Conservation (phyloP, 108 stramenopile species). For the Aurantiochytrium sp. region DNA sequence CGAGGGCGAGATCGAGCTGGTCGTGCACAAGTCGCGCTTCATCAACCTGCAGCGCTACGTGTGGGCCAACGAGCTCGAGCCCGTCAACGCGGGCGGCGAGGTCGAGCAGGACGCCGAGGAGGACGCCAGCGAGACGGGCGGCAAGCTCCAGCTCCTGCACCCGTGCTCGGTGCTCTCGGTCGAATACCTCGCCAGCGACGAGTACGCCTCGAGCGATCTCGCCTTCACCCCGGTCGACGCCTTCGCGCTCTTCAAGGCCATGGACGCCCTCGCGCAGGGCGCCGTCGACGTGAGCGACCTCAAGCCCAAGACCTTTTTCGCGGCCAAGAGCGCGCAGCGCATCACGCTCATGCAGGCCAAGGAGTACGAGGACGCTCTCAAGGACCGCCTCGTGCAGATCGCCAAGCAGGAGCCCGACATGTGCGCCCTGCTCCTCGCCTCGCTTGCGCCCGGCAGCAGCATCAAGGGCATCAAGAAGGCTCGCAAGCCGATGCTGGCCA, state of each 20-base stretch:
- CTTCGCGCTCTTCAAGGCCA: conserved; percentile 55
- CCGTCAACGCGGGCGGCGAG: conserved; percentile 52
- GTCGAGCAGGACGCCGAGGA: conserved; percentile 62
- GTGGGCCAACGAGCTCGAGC: conserved; percentile 59
- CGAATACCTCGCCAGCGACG: conserved; percentile 59
- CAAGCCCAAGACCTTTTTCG: conserved; percentile 89
- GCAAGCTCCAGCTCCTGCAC: conserved; percentile 71
- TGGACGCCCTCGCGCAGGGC: conserved; percentile 16
- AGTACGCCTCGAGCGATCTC: conserved; percentile 66
- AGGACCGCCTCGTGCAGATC: conserved; percentile 70
- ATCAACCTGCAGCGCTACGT: conserved; percentile 97
- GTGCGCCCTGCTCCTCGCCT: conserved; percentile 28
- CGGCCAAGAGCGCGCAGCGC: conserved; percentile 71
- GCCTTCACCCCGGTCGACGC: conserved; percentile 92
- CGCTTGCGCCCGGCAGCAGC: conserved; percentile 58
- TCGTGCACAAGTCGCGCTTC: conserved; percentile 85
- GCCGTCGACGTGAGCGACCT: conserved; percentile 72
- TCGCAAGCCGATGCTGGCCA: conserved; percentile 69
- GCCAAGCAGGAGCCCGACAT: conserved; percentile 73
- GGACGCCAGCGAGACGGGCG: conserved; percentile 29
- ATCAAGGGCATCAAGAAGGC: conserved; percentile 50
- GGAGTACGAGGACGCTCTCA: conserved; percentile 89
- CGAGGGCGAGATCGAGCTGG: conserved; percentile 71
- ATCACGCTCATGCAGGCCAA: conserved; percentile 91
- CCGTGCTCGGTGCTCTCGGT: conserved; percentile 90